Conservation (phyloP, 2,329 filamentous ascomycete genomes). For the Metarhizium anisopliae region DNA sequence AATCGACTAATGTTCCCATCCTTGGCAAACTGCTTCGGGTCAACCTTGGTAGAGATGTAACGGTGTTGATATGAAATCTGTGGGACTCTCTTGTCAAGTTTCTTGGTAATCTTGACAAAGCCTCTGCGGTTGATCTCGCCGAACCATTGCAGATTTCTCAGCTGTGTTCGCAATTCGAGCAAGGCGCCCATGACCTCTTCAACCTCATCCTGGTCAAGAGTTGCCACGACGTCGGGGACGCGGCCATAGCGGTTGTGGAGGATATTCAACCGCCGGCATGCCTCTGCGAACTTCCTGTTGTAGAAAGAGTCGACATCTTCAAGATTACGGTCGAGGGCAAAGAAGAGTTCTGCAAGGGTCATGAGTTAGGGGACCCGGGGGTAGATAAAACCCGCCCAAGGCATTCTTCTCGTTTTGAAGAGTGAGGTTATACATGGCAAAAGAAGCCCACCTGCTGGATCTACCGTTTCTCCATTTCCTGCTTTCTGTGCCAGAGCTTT, state of each 20-base stretch:
- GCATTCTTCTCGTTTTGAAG: slow-evolving; percentile 10
- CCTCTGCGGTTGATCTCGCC: slow-evolving; percentile 92
- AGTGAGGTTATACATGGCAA: slow-evolving; percentile 12
- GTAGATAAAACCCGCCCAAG: slow-evolving; percentile 12
- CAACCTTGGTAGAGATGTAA: slow-evolving; percentile 86
- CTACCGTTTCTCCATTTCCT: slow-evolving; percentile 64
- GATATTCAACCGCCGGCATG: slow-evolving; percentile 72
- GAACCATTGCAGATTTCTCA: slow-evolving; percentile 94
- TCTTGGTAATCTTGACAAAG: slow-evolving; percentile 98
- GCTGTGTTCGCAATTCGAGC: slow-evolving; percentile 75
- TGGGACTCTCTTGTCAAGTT: slow-evolving; percentile 89
- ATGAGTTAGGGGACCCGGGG: slow-evolving; percentile 22
- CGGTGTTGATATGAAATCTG: slow-evolving; percentile 68
- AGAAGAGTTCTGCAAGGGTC: slow-evolving; percentile 74
- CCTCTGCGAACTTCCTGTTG: slow-evolving; percentile 88
- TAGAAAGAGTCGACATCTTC: slow-evolving; percentile 96
- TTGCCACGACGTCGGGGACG: slow-evolving; percentile 57
- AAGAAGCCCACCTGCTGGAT: slow-evolving; percentile 73
- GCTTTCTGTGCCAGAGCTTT: slow-evolving; percentile 62
- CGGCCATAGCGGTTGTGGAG: slow-evolving; percentile 82
- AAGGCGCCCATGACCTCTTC: slow-evolving; percentile 88
- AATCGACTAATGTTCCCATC: slow-evolving; percentile 44
- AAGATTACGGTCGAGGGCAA: slow-evolving; percentile 89
- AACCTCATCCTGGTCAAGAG: slow-evolving; percentile 77
- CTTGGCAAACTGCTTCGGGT: slow-evolving; percentile 79